Evolutionary conservation across 202 grass and related monocot genomes (phyloP).

Genomic region (Digitaria exilis): DNA sequence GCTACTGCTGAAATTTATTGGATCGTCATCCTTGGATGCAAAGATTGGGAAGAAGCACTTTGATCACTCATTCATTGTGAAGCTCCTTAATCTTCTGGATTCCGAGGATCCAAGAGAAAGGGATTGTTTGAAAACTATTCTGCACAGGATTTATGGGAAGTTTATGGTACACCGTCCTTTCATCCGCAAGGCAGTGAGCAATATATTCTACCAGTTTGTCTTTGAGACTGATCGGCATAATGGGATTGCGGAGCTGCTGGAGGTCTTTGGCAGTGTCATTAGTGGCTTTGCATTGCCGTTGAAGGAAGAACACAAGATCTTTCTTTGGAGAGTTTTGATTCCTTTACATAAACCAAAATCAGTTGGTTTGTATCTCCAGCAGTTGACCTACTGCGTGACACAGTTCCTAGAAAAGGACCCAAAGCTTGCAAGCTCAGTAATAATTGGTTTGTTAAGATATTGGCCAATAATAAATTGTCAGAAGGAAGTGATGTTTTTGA

Average conservation of each 20-base stretch:
- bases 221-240: constrained; percentile 83
- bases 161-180: constrained; percentile 97
- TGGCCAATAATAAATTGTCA: constrained; percentile 93
- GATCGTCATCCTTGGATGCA: no score
- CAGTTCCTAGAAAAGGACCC: no score
- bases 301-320: constrained; percentile 97
- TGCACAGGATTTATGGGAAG: constrained; percentile 88
- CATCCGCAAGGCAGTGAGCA: constrained; percentile 84
- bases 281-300: constrained; percentile 85
- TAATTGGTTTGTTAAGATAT: constrained; percentile 86
- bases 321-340: constrained; percentile 72
- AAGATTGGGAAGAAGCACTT: no score
- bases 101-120: constrained; percentile 96
- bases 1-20: no score
- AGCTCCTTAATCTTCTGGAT: constrained; percentile 85
- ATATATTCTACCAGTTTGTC: constrained; percentile 91
- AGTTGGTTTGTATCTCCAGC: no score
- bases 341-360: constrained; percentile 88
- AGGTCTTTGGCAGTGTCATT: constrained; percentile 92
- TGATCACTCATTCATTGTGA: no score
- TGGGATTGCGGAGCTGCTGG: constrained; percentile 86
- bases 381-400: no score
- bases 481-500: constrained; percentile 98
- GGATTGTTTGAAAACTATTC: constrained; percentile 82
- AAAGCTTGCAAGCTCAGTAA: constrained; percentile 72